phyloP scores from a whole-genome alignment of 371 early-diverging fungal species.

The Entomophthora muscae region DNA sequence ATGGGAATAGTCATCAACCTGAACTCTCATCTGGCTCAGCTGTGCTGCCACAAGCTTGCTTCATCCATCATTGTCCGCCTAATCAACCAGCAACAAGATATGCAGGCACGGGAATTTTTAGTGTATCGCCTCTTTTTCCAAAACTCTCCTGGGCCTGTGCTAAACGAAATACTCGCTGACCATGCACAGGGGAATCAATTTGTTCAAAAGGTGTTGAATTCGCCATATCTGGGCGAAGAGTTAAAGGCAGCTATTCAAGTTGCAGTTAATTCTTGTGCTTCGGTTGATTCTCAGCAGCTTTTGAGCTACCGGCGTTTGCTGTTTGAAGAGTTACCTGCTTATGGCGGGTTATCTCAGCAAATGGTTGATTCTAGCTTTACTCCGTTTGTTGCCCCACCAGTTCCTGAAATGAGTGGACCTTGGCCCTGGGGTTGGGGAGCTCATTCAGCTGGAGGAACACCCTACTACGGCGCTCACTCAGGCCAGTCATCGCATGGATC shows the following conservation, averaged over 20 bases:
- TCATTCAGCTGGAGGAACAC: background rate
- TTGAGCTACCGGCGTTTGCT: background rate
- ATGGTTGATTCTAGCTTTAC: background rate
- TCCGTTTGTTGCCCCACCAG: background rate
- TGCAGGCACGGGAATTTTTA: slow-evolving; percentile 68
- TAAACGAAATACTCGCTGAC: slow-evolving; percentile 60
- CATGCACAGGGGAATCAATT: slow-evolving; percentile 66
- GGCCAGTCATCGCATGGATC: background rate
- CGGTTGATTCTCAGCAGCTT: background rate
- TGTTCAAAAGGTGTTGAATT: slow-evolving; percentile 64
- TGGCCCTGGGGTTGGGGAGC: background rate
- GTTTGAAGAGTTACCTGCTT: background rate
- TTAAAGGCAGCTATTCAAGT: background rate
- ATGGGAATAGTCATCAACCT: slow-evolving; percentile 37
- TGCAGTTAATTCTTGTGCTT: background rate
- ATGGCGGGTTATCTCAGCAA: background rate
- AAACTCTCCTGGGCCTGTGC: slow-evolving; percentile 17
- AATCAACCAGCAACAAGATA: slow-evolving; percentile 67
- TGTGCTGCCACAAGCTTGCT: slow-evolving; percentile 82
- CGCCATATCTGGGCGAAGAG: slow-evolving; percentile 37
- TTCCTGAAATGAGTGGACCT: background rate
- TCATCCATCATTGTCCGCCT: slow-evolving; percentile 70
- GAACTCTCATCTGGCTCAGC: slow-evolving; percentile 28
- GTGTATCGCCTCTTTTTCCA: slow-evolving; percentile 53
- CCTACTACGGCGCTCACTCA: background rate